Percentiles rank a stretch among this genome's conserved stretches.
Conservation (phyloP, 2,329 filamentous ascomycete genomes). For the Metarhizium sp. region DNA sequence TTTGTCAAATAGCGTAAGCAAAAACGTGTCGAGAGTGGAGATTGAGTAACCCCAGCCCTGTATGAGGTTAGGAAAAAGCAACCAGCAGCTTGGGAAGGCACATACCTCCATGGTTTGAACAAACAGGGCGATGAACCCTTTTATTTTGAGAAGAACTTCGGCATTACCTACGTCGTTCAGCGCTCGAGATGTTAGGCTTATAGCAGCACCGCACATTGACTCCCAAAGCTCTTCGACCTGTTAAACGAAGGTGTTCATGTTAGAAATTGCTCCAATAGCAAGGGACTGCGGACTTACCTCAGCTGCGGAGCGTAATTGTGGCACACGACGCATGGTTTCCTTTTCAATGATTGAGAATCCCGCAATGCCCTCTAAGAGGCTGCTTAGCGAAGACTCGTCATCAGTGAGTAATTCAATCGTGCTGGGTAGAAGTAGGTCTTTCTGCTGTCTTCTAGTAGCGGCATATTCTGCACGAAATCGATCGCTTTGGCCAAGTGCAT, state of each 20-base stretch:
- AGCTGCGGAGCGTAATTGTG: conserved; percentile 69
- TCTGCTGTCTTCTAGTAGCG: conserved; percentile 82
- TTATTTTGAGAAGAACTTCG: conserved; percentile 86
- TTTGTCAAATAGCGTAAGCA: conserved; percentile 85
- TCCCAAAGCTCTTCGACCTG: conserved; percentile 98
- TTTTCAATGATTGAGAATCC: conserved; percentile 96
- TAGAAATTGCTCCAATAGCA: background rate
- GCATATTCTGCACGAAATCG: conserved; percentile 87
- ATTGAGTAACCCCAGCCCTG: conserved; percentile 88
- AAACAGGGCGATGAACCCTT: conserved; percentile 85
- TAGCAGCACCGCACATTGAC: conserved; percentile 86
- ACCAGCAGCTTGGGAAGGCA: conserved; percentile 44
- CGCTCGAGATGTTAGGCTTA: conserved; percentile 71
- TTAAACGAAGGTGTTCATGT: background rate
- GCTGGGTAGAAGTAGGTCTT: conserved; percentile 75
- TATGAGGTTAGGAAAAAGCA: conserved; percentile 65
- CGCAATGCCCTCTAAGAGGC: conserved; percentile 82
- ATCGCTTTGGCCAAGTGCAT: conserved; percentile 85
- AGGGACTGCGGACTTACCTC: conserved; percentile 51
- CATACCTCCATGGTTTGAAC: conserved; percentile 94
- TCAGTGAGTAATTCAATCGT: conserved; percentile 71
- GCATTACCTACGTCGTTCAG: conserved; percentile 76
- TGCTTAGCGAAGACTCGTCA: conserved; percentile 79
- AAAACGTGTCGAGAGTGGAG: conserved; percentile 67
- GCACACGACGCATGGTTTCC: conserved; percentile 79